Conservation (phyloP, 306 rosid genomes). For the Vachellia pachyceras region DNA sequence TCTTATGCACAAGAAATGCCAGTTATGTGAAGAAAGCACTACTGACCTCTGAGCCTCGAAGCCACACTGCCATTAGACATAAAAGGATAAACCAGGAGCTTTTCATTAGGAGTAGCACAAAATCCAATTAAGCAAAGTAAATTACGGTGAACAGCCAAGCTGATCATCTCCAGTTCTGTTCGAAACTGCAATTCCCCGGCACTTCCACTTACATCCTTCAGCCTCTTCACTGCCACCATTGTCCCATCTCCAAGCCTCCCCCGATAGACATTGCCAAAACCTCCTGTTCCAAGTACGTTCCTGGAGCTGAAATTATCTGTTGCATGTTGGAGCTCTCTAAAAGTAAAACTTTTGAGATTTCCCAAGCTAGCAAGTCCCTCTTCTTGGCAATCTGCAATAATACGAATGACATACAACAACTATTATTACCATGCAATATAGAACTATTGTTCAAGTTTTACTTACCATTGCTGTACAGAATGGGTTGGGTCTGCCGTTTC, state of each 20-base stretch:
- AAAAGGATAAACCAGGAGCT: conserved; percentile 90
- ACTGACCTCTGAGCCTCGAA: conserved; percentile 85
- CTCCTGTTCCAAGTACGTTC: conserved; percentile 93
- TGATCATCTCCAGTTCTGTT: conserved; percentile 96
- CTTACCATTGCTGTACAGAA: conserved; percentile 75
- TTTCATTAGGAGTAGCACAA: conserved; percentile 78
- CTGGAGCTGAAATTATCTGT: conserved; percentile 80
- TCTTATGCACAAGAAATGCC: background rate
- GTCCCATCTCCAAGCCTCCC: conserved; percentile 88
- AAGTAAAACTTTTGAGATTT: conserved; percentile 76
- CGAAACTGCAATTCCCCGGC: conserved; percentile 90
- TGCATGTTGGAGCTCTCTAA: conserved; percentile 86
- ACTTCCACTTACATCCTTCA: conserved; percentile 81
- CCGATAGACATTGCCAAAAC: conserved; percentile 93
- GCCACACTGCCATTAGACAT: conserved; percentile 98
- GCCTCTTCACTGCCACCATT: conserved; percentile 92
- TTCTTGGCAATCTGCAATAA: conserved; percentile 66
- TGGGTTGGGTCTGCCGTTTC: conserved; percentile 62
- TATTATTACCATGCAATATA: background rate
- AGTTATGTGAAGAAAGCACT: background rate
- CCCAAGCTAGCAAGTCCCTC: conserved; percentile 82
- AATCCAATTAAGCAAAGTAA: conserved; percentile 85
- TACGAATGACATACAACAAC: conserved; percentile 21
- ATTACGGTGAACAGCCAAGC: conserved; percentile 94
- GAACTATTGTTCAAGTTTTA: conserved; percentile 21